Conservation (phyloP, 2,329 filamentous ascomycete genomes). For the Lasiodiplodia hormozganensis region DNA sequence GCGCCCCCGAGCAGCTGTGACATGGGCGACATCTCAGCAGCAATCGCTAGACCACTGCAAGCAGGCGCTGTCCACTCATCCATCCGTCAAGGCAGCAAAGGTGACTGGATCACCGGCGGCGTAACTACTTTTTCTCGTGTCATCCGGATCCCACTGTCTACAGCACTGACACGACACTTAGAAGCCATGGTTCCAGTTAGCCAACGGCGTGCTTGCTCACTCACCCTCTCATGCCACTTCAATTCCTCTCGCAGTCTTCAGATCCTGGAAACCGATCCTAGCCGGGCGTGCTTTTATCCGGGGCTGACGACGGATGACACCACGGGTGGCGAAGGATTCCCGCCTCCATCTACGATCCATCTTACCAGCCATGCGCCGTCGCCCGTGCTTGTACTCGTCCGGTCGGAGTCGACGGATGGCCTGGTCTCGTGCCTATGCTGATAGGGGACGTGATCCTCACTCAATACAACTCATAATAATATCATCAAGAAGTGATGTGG, state of each 20-base stretch:
- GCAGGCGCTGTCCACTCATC: background rate
- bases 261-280: background rate
- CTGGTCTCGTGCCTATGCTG: background rate
- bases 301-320: constrained; percentile 16
- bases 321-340: background rate
- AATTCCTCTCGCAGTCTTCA: background rate
- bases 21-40: constrained; percentile 1
- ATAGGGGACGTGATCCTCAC: background rate
- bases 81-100: background rate
- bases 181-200: background rate
- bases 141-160: background rate
- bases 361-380: background rate
- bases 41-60: background rate
- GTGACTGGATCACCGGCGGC: background rate
- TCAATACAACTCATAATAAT: background rate
- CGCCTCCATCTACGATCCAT: background rate
- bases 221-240: background rate
- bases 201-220: constrained; percentile 9
- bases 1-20: background rate
- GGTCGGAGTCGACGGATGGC: background rate
- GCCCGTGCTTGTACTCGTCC: background rate
- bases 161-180: background rate
- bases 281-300: background rate
- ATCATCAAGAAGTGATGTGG: background rate
- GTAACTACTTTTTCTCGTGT: background rate